Percentiles rank a stretch among this genome's conserved stretches.
phyloP scores from a whole-genome alignment of 1,139 yeast species.

The Diutina sp. region DNA sequence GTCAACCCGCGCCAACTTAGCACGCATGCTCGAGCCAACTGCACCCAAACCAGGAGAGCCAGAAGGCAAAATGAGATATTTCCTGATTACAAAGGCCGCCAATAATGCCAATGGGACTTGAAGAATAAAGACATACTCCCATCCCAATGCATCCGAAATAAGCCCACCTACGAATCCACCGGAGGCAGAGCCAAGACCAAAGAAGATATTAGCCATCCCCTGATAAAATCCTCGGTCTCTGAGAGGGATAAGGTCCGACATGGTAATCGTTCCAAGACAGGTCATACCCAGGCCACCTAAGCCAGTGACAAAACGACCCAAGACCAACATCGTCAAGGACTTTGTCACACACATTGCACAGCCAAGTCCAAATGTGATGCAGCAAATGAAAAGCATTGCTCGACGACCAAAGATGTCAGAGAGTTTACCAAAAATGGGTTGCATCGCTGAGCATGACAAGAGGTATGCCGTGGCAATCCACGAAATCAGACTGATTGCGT shows the following conservation, averaged over 20 bases:
- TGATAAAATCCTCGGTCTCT: slow-evolving; percentile 42
- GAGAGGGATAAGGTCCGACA: slow-evolving; percentile 39
- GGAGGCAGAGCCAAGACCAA: slow-evolving; percentile 56
- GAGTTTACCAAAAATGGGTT: slow-evolving; percentile 34
- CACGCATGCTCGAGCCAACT: slow-evolving; percentile 24
- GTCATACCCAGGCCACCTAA: slow-evolving; percentile 48
- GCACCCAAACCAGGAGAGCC: slow-evolving; percentile 36
- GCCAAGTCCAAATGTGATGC: slow-evolving; percentile 24
- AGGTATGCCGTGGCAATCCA: slow-evolving; percentile 35
- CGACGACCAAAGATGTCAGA: slow-evolving; percentile 36
- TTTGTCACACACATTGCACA: slow-evolving; percentile 28
- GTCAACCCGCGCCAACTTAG: slow-evolving; percentile 49
- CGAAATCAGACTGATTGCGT: slow-evolving; percentile 26
- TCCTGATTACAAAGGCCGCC: slow-evolving; percentile 30
- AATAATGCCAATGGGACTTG: slow-evolving; percentile 51
- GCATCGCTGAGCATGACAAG: slow-evolving; percentile 16
- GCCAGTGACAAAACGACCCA: slow-evolving; percentile 45
- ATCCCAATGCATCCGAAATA: slow-evolving; percentile 59
- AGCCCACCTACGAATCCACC: slow-evolving; percentile 64
- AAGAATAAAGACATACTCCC: slow-evolving; percentile 51
- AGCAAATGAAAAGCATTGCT: slow-evolving; percentile 17
- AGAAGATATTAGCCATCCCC: slow-evolving; percentile 49
- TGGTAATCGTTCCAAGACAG: slow-evolving; percentile 35
- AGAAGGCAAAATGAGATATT: slow-evolving; percentile 29
- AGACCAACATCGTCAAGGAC: slow-evolving; percentile 34